Conservation (phyloP, 2,329 filamentous ascomycete species). For the Colletotrichum sansevieriae region DNA sequence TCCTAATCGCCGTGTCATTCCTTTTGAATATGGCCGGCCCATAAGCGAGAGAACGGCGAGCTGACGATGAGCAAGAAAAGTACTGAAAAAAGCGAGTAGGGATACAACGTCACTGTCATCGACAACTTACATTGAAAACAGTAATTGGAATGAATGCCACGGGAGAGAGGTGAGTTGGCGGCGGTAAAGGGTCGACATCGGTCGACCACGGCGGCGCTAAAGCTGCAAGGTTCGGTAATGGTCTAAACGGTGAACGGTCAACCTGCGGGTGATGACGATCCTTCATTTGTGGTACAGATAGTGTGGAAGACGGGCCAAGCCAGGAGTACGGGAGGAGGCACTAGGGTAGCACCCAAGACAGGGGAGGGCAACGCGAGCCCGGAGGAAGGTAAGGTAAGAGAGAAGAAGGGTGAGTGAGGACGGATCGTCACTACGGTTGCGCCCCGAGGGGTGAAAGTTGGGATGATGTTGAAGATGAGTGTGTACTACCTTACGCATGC, state of each 20-base stretch:
- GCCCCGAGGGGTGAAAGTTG: constrained; percentile 28
- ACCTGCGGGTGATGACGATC: constrained; percentile 40
- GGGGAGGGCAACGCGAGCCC: background rate
- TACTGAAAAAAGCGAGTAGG: background rate
- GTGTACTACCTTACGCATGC: background rate
- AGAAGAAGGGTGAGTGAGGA: constrained; percentile 9
- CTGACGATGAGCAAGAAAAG: background rate
- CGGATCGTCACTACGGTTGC: constrained; percentile 19
- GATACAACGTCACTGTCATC: constrained; percentile 32
- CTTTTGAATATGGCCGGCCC: constrained; percentile 10
- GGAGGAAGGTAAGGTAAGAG: constrained; percentile 11
- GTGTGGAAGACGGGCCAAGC: constrained; percentile 22
- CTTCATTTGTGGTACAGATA: constrained; percentile 39
- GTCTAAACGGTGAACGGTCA: constrained; percentile 40
- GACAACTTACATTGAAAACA: constrained; percentile 28
- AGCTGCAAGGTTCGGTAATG: constrained; percentile 41
- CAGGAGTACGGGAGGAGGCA: constrained; percentile 18
- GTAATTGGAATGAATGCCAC: constrained; percentile 20
- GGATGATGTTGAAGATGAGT: constrained; percentile 12
- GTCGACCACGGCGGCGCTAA: constrained; percentile 31
- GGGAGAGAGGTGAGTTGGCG: background rate
- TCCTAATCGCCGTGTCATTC: constrained; percentile 2
- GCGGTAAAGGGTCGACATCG: constrained; percentile 24
- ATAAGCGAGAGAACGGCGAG: constrained; percentile 23
- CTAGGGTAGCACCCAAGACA: constrained; percentile 27